Conservation (phyloP, 1,284 basidiomycete species). For the Puccinia novopanici region DNA sequence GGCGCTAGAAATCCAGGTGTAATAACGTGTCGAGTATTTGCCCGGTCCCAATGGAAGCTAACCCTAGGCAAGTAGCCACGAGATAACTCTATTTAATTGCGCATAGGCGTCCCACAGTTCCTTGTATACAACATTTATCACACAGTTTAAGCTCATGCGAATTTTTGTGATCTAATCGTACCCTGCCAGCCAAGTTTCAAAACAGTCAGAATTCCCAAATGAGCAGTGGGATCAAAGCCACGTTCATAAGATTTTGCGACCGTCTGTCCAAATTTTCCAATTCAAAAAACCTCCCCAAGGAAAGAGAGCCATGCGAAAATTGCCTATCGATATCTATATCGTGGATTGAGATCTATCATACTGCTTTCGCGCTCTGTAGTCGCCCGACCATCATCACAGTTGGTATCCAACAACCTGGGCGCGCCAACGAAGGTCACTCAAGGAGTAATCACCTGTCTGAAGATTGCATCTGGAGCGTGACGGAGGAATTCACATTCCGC, state of each 20-base stretch:
- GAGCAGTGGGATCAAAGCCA: slow-evolving; percentile 6
- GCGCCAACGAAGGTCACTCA: neutral
- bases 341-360: slow-evolving; percentile 1
- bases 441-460: neutral
- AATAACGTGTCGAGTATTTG: slow-evolving; percentile 7
- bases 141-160: neutral
- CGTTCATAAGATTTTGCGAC: slow-evolving; percentile 1
- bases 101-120: neutral
- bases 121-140: neutral
- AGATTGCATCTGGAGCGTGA: slow-evolving; percentile 25
- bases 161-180: neutral
- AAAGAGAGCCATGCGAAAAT: neutral
- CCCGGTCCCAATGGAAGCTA: slow-evolving; percentile 16
- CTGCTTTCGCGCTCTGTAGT: neutral
- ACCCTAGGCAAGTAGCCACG: slow-evolving; percentile 20
- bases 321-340: slow-evolving; percentile 16
- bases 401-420: slow-evolving; percentile 8
- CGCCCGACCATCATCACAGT: slow-evolving; percentile 25
- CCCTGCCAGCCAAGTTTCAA: neutral
- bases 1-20: slow-evolving; percentile 20
- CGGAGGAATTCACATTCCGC: slow-evolving; percentile 9
- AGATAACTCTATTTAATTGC: neutral
- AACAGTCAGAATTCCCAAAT: neutral
- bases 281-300: slow-evolving; percentile 5
- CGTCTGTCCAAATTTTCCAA: slow-evolving; percentile 4